Evolutionary conservation across 257 asterid genomes (phyloP).

Genomic region (Pogostemon cablin): DNA sequence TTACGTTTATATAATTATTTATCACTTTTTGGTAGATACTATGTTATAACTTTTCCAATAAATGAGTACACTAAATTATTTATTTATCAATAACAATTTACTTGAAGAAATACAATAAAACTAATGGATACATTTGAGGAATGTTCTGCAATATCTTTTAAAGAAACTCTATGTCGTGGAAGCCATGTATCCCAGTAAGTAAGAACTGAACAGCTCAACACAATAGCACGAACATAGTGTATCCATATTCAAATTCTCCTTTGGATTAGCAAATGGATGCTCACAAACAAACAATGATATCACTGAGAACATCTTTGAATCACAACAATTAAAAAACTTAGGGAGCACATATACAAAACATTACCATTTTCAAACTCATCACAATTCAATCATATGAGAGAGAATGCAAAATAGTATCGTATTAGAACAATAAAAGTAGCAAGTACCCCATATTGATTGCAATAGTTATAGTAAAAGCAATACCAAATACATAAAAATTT

Average conservation of each 20-base stretch:
- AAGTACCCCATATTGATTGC: constrained; percentile 60
- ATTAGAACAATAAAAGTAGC: not conserved
- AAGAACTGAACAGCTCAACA: constrained; percentile 53
- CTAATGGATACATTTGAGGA: too few relatives aligned
- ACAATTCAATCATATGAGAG: not conserved
- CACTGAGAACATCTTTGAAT: not conserved
- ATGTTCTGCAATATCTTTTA: constrained; percentile 18
- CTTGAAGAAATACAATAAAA: too few relatives aligned
- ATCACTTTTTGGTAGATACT: too few relatives aligned
- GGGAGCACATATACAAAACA: not conserved
- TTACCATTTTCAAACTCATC: constrained; percentile 2
- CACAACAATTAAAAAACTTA: too few relatives aligned
- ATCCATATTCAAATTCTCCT: constrained; percentile 36
- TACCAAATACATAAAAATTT: constrained; percentile 54
- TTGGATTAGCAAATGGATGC: not conserved
- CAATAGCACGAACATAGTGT: constrained; percentile 42
- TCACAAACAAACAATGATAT: not conserved
- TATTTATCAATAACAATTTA: too few relatives aligned
- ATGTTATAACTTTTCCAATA: too few relatives aligned
- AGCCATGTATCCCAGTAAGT: constrained; percentile 57
- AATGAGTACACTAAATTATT: too few relatives aligned
- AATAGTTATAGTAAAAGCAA: constrained; percentile 59
- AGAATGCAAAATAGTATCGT: not conserved
- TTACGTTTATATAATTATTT: too few relatives aligned
- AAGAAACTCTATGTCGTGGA: constrained; percentile 53